Evolutionary conservation across 2,329 filamentous ascomycete genomes (phyloP).

Genomic region (Pseudogymnoascus sp.): DNA sequence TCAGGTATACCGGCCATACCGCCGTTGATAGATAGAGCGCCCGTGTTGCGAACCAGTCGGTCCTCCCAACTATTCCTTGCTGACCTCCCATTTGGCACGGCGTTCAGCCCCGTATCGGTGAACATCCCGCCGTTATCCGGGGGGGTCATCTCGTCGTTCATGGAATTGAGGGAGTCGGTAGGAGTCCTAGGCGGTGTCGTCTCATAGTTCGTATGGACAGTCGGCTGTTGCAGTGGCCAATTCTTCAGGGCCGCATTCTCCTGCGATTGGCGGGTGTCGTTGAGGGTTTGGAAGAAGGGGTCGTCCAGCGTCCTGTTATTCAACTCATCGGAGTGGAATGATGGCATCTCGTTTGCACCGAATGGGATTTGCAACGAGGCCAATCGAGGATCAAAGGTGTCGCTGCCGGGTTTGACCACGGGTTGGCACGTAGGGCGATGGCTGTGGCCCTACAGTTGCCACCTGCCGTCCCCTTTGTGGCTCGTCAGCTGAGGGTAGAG

Average conservation of each 20-base stretch:
- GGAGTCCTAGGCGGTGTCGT: conserved; percentile 28
- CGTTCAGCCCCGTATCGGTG: conserved; percentile 47
- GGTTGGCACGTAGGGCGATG: conserved; percentile 3
- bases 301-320: conserved; percentile 24
- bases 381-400: background rate
- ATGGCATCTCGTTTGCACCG: conserved; percentile 41
- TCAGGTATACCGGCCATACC: conserved; percentile 21
- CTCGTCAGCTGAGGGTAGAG: background rate
- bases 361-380: background rate
- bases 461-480: conserved; percentile 5
- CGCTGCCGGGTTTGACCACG: background rate
- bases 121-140: conserved; percentile 25
- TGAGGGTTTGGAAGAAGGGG: conserved; percentile 29
- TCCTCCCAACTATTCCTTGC: conserved; percentile 34
- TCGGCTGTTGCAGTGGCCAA: conserved; percentile 25
- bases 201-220: conserved; percentile 19
- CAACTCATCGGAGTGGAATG: conserved; percentile 38
- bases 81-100: conserved; percentile 49
- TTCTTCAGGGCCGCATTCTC: conserved; percentile 21
- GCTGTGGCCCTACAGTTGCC: conserved; percentile 6
- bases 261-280: conserved; percentile 28
- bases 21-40: conserved; percentile 25
- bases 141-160: conserved; percentile 19
- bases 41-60: conserved; percentile 25
- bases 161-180: conserved; percentile 27